These are phyloP conservation scores for Wickerhamomyces chambardii DNA, from an alignment of 805 yeast species.

Conservation along the genomic window DNA sequence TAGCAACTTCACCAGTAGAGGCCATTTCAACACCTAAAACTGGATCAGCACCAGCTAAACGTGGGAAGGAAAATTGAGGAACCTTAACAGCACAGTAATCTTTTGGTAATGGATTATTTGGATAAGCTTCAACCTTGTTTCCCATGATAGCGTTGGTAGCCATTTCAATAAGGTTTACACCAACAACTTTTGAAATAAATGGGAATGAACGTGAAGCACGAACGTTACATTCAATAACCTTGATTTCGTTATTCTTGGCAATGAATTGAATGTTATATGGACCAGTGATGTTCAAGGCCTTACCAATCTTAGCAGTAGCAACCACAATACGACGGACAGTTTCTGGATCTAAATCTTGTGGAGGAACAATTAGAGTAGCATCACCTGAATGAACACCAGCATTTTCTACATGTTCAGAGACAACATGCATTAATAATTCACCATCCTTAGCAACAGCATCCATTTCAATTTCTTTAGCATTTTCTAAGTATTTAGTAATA, in stretches of 20 bases:
- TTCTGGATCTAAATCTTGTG: slow-evolving; percentile 89
- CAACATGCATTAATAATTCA: slow-evolving; percentile 92
- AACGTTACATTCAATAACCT: slow-evolving; percentile 97
- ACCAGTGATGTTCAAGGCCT: slow-evolving; percentile 92
- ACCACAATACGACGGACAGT: slow-evolving; percentile 86
- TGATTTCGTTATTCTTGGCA: slow-evolving; percentile 90
- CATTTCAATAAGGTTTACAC: slow-evolving; percentile 93
- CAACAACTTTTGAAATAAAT: slow-evolving; percentile 94
- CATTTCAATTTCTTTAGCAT: slow-evolving; percentile 97
- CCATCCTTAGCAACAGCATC: slow-evolving; percentile 98
- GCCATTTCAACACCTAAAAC: slow-evolving; percentile 99
- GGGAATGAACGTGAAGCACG: slow-evolving; percentile 99
- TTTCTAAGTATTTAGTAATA: slow-evolving; percentile 91
- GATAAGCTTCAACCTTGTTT: slow-evolving; percentile 81
- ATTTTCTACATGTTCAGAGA: slow-evolving; percentile 96
- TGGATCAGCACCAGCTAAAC: slow-evolving; percentile 97
- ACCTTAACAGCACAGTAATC: slow-evolving; percentile 95
- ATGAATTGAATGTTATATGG: slow-evolving; percentile 97
- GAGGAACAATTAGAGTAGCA: slow-evolving; percentile 95
- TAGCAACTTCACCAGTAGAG: slow-evolving; percentile 97
- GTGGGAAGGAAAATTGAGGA: slow-evolving; percentile 95
- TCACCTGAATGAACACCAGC: slow-evolving; percentile 99
- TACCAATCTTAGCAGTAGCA: slow-evolving; percentile 94
- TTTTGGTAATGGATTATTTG: slow-evolving; percentile 79
- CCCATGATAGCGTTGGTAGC: slow-evolving; percentile 96